A percentile compares a stretch with the other conserved stretches of the same genome.
Evolutionary conservation across 2,329 filamentous ascomycete genomes (phyloP).

Genomic region (Diplodia corticola): DNA sequence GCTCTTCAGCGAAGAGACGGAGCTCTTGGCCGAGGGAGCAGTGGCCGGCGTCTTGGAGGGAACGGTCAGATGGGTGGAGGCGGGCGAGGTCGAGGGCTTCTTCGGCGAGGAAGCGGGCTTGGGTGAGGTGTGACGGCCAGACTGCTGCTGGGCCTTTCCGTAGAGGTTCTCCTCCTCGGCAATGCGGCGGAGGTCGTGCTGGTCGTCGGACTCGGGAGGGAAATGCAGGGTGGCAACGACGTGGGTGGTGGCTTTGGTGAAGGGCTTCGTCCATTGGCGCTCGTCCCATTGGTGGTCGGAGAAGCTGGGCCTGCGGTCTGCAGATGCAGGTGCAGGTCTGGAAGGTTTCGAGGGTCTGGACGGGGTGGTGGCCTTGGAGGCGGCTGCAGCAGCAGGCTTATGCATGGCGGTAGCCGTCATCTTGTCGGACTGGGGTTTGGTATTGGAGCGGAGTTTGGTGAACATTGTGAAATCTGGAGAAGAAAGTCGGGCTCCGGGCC

Average conservation of each 20-base stretch:
- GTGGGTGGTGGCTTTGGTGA: neutral
- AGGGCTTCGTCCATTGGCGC: constrained; percentile 19
- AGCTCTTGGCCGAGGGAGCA: neutral
- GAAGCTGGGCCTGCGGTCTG: neutral
- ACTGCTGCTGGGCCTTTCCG: constrained; percentile 11
- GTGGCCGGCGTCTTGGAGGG: neutral
- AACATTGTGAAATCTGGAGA: constrained; percentile 3
- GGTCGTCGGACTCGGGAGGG: constrained; percentile 1
- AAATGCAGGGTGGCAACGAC: constrained; percentile 8
- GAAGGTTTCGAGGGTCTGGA: neutral
- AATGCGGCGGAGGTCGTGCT: constrained; percentile 4
- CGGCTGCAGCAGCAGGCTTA: constrained; percentile 6
- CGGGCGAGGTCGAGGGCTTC: neutral
- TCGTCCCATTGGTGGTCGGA: constrained; percentile 19
- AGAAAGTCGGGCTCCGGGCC: neutral
- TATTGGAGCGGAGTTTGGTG: constrained; percentile 3
- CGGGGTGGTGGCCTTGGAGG: neutral
- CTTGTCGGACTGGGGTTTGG: neutral
- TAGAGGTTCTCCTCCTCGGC: constrained; percentile 13
- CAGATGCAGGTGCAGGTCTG: neutral
- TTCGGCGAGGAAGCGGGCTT: neutral
- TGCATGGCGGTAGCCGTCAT: constrained; percentile 5
- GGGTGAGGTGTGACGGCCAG: neutral
- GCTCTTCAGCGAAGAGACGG: constrained; percentile 3
- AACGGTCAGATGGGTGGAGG: neutral